Conservation (phyloP, 2,329 filamentous ascomycete genomes). For the Bipolaris bicolor region DNA sequence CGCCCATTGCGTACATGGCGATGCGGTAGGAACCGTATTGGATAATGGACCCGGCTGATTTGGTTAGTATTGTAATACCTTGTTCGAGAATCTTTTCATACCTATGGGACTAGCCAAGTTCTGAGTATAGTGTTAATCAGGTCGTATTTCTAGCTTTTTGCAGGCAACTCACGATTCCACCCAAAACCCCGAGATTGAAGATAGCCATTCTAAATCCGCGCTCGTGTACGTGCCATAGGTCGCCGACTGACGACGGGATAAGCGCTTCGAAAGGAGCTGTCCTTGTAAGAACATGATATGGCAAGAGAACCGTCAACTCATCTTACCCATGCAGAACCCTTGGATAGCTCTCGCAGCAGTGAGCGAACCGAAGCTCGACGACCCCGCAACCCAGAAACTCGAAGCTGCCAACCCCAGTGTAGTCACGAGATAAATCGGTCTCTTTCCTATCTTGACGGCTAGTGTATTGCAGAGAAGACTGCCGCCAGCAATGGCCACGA, state of each 20-base stretch:
- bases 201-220: constrained; percentile 32
- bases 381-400: constrained; percentile 34
- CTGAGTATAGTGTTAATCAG: not conserved
- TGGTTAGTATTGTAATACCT: not conserved
- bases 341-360: constrained; percentile 28
- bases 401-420: constrained; percentile 28
- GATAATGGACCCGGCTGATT: constrained; percentile 27
- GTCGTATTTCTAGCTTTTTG: too few species aligned
- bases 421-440: constrained; percentile 29
- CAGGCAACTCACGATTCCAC: constrained; percentile 24
- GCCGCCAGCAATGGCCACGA: constrained; percentile 27
- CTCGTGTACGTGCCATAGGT: constrained; percentile 35
- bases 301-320: not conserved
- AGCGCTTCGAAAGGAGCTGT: constrained; percentile 34
- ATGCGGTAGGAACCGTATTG: constrained; percentile 27
- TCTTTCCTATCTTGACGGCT: constrained; percentile 32
- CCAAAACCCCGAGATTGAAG: constrained; percentile 34
- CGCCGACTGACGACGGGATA: constrained; percentile 32
- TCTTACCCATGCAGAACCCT: constrained; percentile 30
- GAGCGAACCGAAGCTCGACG: constrained; percentile 28
- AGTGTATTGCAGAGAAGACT: constrained; percentile 30
- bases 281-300: not conserved
- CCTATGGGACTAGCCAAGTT: constrained; percentile 32
- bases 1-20: constrained; percentile 33
- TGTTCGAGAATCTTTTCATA: not conserved